phyloP scores from a whole-genome alignment of 176 grass and related monocot species.

The Raddia guianensis region DNA sequence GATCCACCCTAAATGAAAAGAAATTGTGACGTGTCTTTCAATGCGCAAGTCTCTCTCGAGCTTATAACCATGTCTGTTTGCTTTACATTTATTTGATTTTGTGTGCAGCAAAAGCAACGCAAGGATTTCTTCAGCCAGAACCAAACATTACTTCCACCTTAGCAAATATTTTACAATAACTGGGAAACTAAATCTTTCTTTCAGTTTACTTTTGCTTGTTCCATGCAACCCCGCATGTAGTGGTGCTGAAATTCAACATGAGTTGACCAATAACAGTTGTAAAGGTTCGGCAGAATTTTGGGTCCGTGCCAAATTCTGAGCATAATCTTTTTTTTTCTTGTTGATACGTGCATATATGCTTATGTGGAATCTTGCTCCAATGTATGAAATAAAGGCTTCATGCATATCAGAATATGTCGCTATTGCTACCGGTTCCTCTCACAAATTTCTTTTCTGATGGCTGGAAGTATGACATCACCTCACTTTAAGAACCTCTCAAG shows the following conservation, averaged over 20 bases:
- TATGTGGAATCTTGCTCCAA: conserved; percentile 13
- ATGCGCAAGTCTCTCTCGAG: no score
- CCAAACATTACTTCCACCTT: neutral
- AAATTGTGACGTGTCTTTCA: no score
- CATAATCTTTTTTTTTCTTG: conserved; percentile 4
- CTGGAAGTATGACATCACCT: conserved; percentile 26
- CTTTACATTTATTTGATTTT: neutral
- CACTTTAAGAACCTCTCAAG: neutral
- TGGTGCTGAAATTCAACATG: neutral
- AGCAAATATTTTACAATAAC: neutral
- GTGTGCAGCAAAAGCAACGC: neutral
- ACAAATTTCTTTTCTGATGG: conserved; percentile 4
- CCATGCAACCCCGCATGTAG: neutral
- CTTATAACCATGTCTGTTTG: neutral
- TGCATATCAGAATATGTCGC: neutral
- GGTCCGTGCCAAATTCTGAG: neutral
- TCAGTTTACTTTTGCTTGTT: neutral
- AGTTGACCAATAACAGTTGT: neutral
- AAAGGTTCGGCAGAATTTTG: neutral
- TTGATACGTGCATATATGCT: conserved; percentile 38
- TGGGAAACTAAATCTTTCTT: neutral
- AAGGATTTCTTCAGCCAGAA: no score
- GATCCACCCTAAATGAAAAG: no score
- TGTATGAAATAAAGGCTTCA: neutral
- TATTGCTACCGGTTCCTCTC: neutral